Evolutionary conservation across 164 flowering plant species (phyloP).

Genomic region (Protea cynaroides): DNA sequence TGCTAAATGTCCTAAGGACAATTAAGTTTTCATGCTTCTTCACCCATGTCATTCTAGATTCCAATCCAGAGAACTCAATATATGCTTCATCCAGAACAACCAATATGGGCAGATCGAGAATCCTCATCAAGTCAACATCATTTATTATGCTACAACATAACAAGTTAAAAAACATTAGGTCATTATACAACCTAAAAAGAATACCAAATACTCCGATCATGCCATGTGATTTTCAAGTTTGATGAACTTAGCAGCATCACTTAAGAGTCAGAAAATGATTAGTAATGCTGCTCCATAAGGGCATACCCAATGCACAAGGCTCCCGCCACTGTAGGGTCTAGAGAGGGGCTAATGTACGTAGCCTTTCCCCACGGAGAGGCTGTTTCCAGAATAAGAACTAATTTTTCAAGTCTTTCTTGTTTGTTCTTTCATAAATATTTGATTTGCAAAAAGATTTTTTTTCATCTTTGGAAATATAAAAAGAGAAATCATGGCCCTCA

Average conservation of each 20-base stretch:
- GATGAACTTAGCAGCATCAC: background rate
- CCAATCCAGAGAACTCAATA: conserved; percentile 81
- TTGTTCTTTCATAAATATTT: too few relatives aligned
- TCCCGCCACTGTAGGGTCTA: too few relatives aligned
- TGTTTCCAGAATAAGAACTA: too few relatives aligned
- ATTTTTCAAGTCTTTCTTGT: background rate
- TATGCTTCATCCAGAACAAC: conserved; percentile 99
- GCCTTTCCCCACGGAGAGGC: too few relatives aligned
- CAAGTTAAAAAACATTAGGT: background rate
- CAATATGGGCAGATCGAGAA: conserved; percentile 77
- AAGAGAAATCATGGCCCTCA: too few relatives aligned
- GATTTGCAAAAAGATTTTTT: too few relatives aligned
- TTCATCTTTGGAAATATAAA: too few relatives aligned
- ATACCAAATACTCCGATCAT: too few relatives aligned
- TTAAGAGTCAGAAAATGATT: background rate
- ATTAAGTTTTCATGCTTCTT: conserved; percentile 85
- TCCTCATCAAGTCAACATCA: conserved; percentile 69
- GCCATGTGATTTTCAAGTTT: too few relatives aligned
- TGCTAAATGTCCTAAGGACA: conserved; percentile 95
- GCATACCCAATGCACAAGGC: too few relatives aligned
- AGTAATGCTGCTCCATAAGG: background rate
- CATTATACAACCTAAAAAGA: conserved; percentile 1
- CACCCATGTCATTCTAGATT: conserved; percentile 90
- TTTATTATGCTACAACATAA: conserved; percentile 57
- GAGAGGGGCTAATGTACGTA: too few relatives aligned